Base-by-base conservation (phyloP, 108 stramenopile species). In the Aurantiochytrium sp. region DNA sequence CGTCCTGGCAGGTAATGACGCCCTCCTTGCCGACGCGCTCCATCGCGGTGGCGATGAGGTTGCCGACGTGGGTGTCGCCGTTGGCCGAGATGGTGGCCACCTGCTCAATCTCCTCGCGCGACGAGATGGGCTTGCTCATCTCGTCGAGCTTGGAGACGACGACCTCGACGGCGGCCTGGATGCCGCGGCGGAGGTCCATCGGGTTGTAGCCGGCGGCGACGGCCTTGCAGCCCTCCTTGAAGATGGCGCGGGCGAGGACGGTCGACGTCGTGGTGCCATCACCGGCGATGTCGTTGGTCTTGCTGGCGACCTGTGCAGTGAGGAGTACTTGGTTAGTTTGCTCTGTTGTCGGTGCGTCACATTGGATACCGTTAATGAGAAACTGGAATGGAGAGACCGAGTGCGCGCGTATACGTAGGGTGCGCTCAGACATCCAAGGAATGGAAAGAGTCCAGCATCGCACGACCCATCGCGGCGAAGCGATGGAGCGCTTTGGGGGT, bases 241-340 rank as follows among this genome's bases (percentile, higher is more conserved):
- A 99, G 89, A 99, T 98, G 86, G 98, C 97, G 39, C 99, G 93
- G 15, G 98, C 96, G 39, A 99, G 91, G 21, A 99, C 97, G 32
- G 99, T 99, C 54, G 98, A 97, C n/a, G 98, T 99, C 55, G 99
- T 99, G 86, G 99, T 99, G 37, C 99, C 99, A 88, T 99, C 99
- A 69, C 99, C 99, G 30, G 99, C 99, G 86, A 96, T 91, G 87
- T 99, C 99, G 92, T 99, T 99, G 27, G 99, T 98, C 92, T 97
- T 98, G 91, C 93, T 95, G 17, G 99, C 99, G 39, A 99, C 99
- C 59, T 65, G 59, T 17, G 22, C 1, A 45, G 1, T 1, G 34
- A 81, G 39, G 22, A 45, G 73, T 81, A 6, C 8, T 0, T 81
- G 1, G 42, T 22, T n/a, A 15, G 27, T 3, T 39, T 0, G 8